Evolutionary conservation across 192 early-diverging fungal genomes (phyloP).

Genomic region (Kickxella alabastrina): DNA sequence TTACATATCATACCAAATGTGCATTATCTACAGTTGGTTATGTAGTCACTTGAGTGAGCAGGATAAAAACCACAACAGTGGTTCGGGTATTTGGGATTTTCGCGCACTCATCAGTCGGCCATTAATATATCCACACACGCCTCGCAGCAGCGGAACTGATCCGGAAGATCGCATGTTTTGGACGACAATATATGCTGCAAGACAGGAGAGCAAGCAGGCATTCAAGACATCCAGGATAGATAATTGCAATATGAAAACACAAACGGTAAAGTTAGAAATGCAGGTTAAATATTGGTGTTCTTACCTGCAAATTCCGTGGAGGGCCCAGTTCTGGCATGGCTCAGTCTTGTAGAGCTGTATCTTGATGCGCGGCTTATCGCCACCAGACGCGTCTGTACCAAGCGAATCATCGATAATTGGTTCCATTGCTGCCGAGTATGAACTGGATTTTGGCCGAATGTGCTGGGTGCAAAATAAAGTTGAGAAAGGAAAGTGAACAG

Average conservation of each 20-base stretch:
- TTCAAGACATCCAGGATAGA: background rate
- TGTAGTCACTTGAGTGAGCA: too few relatives aligned
- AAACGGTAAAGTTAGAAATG: too few relatives aligned
- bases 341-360: conserved; percentile 71
- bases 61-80: too few relatives aligned
- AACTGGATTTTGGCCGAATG: too few relatives aligned
- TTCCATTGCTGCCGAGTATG: conserved; percentile 3
- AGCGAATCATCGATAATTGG: background rate
- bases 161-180: too few relatives aligned
- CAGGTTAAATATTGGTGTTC: conserved; percentile 3
- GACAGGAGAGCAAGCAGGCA: background rate
- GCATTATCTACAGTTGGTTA: too few relatives aligned
- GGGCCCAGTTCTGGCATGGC: conserved; percentile 58
- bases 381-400: background rate
- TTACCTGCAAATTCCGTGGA: conserved; percentile 57
- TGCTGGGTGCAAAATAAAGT: background rate
- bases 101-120: too few relatives aligned
- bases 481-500: background rate
- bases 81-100: too few relatives aligned
- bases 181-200: too few relatives aligned
- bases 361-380: conserved; percentile 43
- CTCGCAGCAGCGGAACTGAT: too few relatives aligned
- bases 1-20: too few relatives aligned
- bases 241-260: background rate
- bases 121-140: too few relatives aligned